Conservation (phyloP, 495 filamentous ascomycete genomes). For the Aspergillus biplanus region DNA sequence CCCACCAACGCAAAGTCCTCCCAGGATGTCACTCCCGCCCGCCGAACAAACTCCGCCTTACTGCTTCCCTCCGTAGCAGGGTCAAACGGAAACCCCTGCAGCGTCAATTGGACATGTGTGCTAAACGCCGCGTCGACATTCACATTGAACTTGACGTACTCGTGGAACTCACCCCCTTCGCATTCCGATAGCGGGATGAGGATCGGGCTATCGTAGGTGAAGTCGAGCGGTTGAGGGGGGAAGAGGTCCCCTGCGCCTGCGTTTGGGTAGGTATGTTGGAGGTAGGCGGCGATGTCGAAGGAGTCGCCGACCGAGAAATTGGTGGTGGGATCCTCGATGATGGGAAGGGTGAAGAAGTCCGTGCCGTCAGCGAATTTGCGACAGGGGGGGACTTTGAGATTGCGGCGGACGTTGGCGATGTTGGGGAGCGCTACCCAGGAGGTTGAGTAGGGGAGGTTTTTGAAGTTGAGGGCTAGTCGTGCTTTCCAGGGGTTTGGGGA, state of each 20-base stretch:
- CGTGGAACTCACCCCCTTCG: slow-evolving; percentile 17
- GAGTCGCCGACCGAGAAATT: slow-evolving; percentile 56
- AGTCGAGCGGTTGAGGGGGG: slow-evolving; percentile 38
- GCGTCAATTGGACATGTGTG: slow-evolving; percentile 37
- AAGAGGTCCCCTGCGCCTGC: slow-evolving; percentile 44
- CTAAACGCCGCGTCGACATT: slow-evolving; percentile 57
- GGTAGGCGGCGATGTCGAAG: slow-evolving; percentile 63
- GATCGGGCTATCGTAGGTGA: slow-evolving; percentile 11
- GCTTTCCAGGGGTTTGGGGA: slow-evolving; percentile 65
- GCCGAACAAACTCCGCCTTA: slow-evolving; percentile 50
- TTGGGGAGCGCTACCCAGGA: slow-evolving; percentile 55
- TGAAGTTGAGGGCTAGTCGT: slow-evolving; percentile 64
- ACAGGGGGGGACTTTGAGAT: slow-evolving; percentile 45
- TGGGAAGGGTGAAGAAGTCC: slow-evolving; percentile 62
- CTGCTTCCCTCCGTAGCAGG: slow-evolving; percentile 40
- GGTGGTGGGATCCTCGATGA: slow-evolving; percentile 54
- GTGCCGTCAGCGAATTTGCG: slow-evolving; percentile 61
- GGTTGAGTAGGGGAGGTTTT: slow-evolving; percentile 54
- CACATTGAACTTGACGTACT: slow-evolving; percentile 47
- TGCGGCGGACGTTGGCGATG: slow-evolving; percentile 48
- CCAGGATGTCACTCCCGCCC: slow-evolving; percentile 48
- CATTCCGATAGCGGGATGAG: slow-evolving; percentile 36
- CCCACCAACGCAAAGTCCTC: slow-evolving; percentile 49
- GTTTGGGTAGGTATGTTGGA: slow-evolving; percentile 53
- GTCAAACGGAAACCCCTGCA: slow-evolving; percentile 46